phyloP scores from a whole-genome alignment of 371 early-diverging fungal species.

The Rhizopus microsporus region DNA sequence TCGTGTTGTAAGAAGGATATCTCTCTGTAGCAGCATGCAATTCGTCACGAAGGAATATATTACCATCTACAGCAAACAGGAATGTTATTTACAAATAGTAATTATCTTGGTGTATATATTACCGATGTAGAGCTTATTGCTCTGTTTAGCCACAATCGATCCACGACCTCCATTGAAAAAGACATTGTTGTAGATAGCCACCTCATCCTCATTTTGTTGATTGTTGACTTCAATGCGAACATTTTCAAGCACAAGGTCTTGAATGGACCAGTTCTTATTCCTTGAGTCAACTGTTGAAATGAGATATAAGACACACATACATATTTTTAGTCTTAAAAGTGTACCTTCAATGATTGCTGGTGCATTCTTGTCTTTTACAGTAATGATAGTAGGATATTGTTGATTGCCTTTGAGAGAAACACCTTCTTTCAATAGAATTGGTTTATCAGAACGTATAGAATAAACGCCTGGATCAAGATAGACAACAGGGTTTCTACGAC shows the following conservation, averaged over 20 bases:
- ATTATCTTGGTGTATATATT: constrained; percentile 1
- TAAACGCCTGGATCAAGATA: constrained; percentile 32
- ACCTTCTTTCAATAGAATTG: constrained; percentile 21
- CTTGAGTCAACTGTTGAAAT: constrained; percentile 6
- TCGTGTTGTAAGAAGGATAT: constrained; percentile 30
- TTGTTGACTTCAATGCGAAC: constrained; percentile 33
- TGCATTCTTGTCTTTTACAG: constrained; percentile 4
- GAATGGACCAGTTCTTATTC: constrained; percentile 36
- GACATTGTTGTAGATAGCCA: constrained; percentile 35
- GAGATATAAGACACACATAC: neutral
- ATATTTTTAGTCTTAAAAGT: neutral
- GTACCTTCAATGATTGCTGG: constrained; percentile 24
- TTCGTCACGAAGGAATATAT: constrained; percentile 43
- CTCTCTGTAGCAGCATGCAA: constrained; percentile 27
- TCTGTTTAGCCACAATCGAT: constrained; percentile 29
- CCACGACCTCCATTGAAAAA: constrained; percentile 44
- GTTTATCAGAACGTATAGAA: constrained; percentile 18
- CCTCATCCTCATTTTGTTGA: constrained; percentile 32
- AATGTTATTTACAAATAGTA: neutral
- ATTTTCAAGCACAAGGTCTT: constrained; percentile 45
- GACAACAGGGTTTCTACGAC: constrained; percentile 27
- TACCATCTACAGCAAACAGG: constrained; percentile 32
- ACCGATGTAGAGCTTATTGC: constrained; percentile 38
- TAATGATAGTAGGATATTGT: constrained; percentile 18
- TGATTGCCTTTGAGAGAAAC: constrained; percentile 21